Base-by-base conservation (phyloP, 2,329 filamentous ascomycete genomes). In the Monascus ruber region DNA sequence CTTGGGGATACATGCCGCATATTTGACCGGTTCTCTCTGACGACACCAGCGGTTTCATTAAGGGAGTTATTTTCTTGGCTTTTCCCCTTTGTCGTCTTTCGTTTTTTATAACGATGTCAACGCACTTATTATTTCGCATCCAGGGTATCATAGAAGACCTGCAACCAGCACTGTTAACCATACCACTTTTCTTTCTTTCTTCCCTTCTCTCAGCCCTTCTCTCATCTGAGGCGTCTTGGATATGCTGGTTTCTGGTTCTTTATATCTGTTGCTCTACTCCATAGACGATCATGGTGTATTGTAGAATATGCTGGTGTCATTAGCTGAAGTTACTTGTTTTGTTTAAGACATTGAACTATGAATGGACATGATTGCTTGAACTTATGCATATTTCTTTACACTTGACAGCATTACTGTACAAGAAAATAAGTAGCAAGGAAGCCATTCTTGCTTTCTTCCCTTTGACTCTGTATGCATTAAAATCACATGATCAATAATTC, bases 121-220 rank as follows among this genome's bases (percentile, higher is more conserved):
- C 49, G 46, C 50, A 53, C 44, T 51, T 53, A 52, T 44, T 49
- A 17, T 17, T 17, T 17, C 17, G 50, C 50, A 53, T 53, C 42
- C 38, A 40, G 42, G 50, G 50, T 49, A 47, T 52, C 47, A 50
- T 42, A 41, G 42, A 49, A 38, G 43, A 7, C 2, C 17, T 17
- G 17, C 17, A 3, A 17, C 17, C 17, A 17, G 17, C 17, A 17
- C 17, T 17, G 17, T 17, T 17, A 17, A 17, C 17, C 17, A 17
- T 17, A 17, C 17, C 17, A 34, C 24, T 34, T 24, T 34, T 2
- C 24, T 34, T 17, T 34, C 9, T 34, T 34, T 17, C 11, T 17
- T 34, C 24, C 32, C 17, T 34, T 17, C 10, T 34, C 32, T 34
- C 11, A 34, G 2, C 24, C 32, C 17, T 34, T 17, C 10, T 34